Evolutionary conservation across 2,329 filamentous ascomycete species (phyloP), one percentile per base, ranked within the genome.

Genomic region (Cytospora piceicola): DNA sequence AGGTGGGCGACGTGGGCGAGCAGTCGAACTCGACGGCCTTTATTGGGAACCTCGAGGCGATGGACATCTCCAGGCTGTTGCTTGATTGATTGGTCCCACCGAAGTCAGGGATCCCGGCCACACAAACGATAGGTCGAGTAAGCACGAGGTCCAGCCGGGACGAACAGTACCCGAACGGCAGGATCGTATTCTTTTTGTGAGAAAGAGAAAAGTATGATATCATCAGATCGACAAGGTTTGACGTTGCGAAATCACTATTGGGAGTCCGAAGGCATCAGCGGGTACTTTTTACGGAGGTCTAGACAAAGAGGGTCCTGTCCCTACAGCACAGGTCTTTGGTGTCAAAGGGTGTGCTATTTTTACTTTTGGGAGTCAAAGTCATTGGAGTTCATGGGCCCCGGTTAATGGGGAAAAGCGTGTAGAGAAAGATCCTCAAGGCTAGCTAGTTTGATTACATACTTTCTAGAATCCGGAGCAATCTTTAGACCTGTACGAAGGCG

Each of bases 41-140:
- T 62, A 73, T 79, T 56, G 79, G 78, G 4, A 78, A 68, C 58
- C 76, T 79, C 11, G 81, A 83, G 20, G 86, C 88, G 72, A 88
- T 88, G 86, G 86, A 86, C 60, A 87, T 88, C 55, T 85, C 85
- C 20, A 81, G 86, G 15, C 77, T 89, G 2, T 73, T 88, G 2
- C 77, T 88, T n/a, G 84, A 88, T 57, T 61, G 56, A 42, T 42
- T 5, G 4, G n/a, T n/a, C 39, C 39, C 17, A 42, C 39, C 15
- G 4, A 42, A 20, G 39, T 42, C 17, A 24, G 46, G n/a, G 46
- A 12, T 24, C 46, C 46, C 11, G 9, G 12, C n/a, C 46, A 24
- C 39, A 24, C 46, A 49, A 14, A 49, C 11, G 46, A 49, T 24
- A 1, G n/a, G n/a, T 24, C 17, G 22, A 49, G n/a, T 24, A 22